Conservation (phyloP, 257 asterid genomes). For the Linderniella brevidens region DNA sequence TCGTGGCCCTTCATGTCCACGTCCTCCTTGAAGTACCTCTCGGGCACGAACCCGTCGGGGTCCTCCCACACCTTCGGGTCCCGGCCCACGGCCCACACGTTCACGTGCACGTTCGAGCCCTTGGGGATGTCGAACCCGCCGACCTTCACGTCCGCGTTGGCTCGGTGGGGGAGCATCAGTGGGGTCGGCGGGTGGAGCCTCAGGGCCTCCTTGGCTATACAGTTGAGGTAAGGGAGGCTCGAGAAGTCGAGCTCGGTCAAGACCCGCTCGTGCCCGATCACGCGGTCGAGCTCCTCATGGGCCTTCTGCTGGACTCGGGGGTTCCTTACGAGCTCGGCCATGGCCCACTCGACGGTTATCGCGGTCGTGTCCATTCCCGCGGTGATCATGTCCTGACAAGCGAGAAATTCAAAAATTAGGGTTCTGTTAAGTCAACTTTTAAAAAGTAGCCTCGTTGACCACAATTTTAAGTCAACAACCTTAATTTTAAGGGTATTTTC, state of each 20-base stretch:
- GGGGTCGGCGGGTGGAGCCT: slow-evolving; percentile 72
- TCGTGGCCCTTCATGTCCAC: slow-evolving; percentile 74
- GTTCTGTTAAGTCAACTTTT: neutral
- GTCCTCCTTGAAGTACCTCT: slow-evolving; percentile 54
- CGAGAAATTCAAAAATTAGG: neutral
- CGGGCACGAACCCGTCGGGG: slow-evolving; percentile 44
- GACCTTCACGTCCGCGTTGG: slow-evolving; percentile 38
- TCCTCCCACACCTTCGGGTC: slow-evolving; percentile 46
- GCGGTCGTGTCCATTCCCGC: slow-evolving; percentile 72
- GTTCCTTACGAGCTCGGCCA: slow-evolving; percentile 72
- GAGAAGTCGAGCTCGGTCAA: slow-evolving; percentile 50
- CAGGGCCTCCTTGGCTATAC: slow-evolving; percentile 48
- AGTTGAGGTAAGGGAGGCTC: slow-evolving; percentile 45
- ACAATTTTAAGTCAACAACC: too few species aligned
- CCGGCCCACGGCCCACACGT: slow-evolving; percentile 70
- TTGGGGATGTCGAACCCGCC: slow-evolving; percentile 66
- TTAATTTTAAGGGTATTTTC: too few species aligned
- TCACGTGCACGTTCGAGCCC: slow-evolving; percentile 49
- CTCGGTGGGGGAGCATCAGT: slow-evolving; percentile 55
- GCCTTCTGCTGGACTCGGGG: slow-evolving; percentile 49
- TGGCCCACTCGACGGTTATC: slow-evolving; percentile 74
- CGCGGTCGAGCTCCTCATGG: slow-evolving; percentile 57
- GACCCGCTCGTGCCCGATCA: slow-evolving; percentile 31
- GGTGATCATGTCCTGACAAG: slow-evolving; percentile 53
- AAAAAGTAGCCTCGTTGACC: too few species aligned